Percentiles rank a stretch among this genome's conserved stretches.
Conservation (phyloP, 495 filamentous ascomycete genomes). For the Aspergillus cavernicola region DNA sequence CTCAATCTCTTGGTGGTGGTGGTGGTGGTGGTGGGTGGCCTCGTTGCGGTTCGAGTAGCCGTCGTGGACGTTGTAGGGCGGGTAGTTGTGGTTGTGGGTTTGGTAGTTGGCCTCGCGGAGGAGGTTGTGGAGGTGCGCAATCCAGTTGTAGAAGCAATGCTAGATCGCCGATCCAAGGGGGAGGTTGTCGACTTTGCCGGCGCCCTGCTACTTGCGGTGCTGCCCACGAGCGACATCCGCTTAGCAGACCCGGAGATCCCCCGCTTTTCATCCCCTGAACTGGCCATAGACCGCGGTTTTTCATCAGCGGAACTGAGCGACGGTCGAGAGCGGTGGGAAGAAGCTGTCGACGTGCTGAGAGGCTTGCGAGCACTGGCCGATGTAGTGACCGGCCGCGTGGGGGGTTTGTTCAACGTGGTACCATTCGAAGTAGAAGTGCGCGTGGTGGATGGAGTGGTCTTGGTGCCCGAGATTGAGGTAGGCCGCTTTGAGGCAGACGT, state of each 20-base stretch:
- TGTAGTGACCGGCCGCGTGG: constrained; percentile 40
- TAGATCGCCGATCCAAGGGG: constrained; percentile 39
- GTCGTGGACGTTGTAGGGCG: constrained; percentile 27
- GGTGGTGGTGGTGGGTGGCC: constrained; percentile 24
- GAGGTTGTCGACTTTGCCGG: constrained; percentile 36
- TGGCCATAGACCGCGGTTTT: constrained; percentile 40
- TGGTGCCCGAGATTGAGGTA: constrained; percentile 29
- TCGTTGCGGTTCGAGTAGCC: constrained; percentile 24
- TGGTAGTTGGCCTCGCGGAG: constrained; percentile 22
- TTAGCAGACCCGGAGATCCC: constrained; percentile 44
- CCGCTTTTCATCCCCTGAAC: constrained; percentile 45
- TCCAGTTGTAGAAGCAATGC: constrained; percentile 30
- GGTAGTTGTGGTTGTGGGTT: constrained; percentile 23
- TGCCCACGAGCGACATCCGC: constrained; percentile 45
- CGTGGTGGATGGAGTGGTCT: constrained; percentile 28
- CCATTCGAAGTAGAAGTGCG: constrained; percentile 29
- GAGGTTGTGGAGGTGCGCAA: constrained; percentile 30
- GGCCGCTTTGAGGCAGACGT: constrained; percentile 37
- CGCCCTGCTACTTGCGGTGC: constrained; percentile 29
- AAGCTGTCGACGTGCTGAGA: constrained; percentile 36
- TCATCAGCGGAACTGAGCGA: constrained; percentile 50
- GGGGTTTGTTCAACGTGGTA: constrained; percentile 42
- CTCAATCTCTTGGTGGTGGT: constrained; percentile 34
- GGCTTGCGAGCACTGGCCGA: constrained; percentile 35
- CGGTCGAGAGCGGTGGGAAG: constrained; percentile 42